Conservation (phyloP, 208 protist species). For the Phytomonas francai region DNA sequence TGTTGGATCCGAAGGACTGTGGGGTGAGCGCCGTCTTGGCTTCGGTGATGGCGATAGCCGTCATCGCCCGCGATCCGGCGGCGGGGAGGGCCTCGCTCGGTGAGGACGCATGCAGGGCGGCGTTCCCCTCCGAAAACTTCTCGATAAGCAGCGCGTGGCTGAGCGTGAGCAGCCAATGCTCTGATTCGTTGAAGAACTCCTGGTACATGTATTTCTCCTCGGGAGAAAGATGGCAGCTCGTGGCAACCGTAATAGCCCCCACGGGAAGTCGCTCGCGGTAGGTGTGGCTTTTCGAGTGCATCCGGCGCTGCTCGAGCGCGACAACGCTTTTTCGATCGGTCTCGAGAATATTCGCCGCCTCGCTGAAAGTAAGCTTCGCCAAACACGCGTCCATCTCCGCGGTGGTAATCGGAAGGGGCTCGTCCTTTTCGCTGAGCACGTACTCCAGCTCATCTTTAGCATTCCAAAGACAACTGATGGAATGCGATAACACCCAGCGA, state of each 20-base stretch:
- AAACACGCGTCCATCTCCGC: slow-evolving; percentile 48
- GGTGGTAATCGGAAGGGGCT: slow-evolving; percentile 26
- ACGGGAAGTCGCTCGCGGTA: slow-evolving; percentile 51
- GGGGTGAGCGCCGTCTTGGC: neutral
- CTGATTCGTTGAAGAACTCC: slow-evolving; percentile 78
- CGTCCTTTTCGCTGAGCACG: slow-evolving; percentile 42
- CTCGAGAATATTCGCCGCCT: slow-evolving; percentile 53
- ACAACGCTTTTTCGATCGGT: slow-evolving; percentile 58
- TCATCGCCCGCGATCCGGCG: neutral
- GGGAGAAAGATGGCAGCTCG: slow-evolving; percentile 56
- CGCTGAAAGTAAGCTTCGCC: slow-evolving; percentile 36
- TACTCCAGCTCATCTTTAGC: slow-evolving; percentile 75
- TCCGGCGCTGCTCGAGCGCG: slow-evolving; percentile 55
- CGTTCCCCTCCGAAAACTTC: neutral
- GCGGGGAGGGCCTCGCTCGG: neutral
- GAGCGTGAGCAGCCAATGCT: slow-evolving; percentile 62
- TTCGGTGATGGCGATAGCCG: slow-evolving; percentile 11
- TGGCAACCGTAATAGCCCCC: slow-evolving; percentile 39
- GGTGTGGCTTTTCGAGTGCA: slow-evolving; percentile 59
- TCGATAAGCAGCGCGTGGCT: slow-evolving; percentile 42
- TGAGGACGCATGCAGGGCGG: neutral
- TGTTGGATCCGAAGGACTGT: too few relatives aligned
- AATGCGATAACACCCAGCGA: slow-evolving; percentile 79
- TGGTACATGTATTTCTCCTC: slow-evolving; percentile 87
- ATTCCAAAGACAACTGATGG: slow-evolving; percentile 59